Evolutionary conservation across 1,284 basidiomycete genomes (phyloP).

Genomic region (Irpex sp.): DNA sequence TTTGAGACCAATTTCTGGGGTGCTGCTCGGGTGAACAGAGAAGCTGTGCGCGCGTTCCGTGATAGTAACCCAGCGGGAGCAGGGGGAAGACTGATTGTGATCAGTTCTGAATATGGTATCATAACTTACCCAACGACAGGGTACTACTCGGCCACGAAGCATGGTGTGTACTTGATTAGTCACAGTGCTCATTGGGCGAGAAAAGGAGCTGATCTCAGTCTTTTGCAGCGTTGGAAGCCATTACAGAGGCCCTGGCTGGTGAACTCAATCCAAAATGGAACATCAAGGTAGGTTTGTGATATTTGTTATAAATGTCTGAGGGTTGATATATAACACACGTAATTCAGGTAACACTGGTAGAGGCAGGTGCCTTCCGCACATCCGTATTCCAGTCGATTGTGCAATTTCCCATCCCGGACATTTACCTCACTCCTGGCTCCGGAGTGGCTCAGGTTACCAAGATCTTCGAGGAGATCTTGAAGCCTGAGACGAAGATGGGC

Average conservation of each 20-base stretch:
- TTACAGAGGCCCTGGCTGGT: background rate
- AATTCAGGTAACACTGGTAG: background rate
- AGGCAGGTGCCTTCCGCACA: background rate
- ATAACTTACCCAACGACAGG: no score
- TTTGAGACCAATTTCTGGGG: no score
- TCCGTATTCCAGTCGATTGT: background rate
- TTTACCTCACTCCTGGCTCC: background rate
- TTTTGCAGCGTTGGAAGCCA: background rate
- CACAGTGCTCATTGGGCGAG: no score
- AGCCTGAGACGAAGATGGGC: background rate
- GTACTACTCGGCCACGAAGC: no score
- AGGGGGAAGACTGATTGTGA: no score
- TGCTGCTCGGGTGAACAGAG: no score
- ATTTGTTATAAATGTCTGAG: background rate
- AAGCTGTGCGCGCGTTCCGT: no score
- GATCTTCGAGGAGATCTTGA: background rate
- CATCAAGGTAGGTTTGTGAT: background rate
- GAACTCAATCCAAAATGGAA: background rate
- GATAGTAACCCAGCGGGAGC: no score
- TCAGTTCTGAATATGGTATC: no score
- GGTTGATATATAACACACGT: background rate
- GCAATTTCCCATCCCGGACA: background rate
- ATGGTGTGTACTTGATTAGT: no score
- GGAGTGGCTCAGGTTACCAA: background rate
- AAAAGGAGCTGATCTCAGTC: no score